A percentile compares a stretch with the other conserved stretches of the same genome.
Evolutionary conservation across 495 filamentous ascomycete species (phyloP).

Genomic region (Penicillium paradoxum): DNA sequence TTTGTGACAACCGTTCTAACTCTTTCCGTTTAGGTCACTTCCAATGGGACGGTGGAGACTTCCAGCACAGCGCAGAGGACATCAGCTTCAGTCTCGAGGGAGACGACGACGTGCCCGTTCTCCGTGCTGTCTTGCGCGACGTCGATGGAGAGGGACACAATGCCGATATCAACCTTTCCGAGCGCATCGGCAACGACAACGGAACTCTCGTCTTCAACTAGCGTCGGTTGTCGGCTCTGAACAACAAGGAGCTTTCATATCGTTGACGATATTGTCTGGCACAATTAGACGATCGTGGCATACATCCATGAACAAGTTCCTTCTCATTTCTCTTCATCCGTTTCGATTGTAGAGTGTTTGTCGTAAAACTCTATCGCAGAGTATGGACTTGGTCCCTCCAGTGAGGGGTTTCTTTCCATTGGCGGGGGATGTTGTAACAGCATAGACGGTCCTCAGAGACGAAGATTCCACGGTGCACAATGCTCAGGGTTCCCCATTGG

Average conservation of each 20-base stretch:
- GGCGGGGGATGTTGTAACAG: no score
- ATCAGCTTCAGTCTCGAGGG: conserved; percentile 40
- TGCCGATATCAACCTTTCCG: conserved; percentile 40
- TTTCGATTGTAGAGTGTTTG: no score
- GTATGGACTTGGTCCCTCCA: no score
- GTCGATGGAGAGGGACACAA: conserved; percentile 18
- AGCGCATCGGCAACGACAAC: conserved; percentile 38
- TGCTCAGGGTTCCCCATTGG: no score
- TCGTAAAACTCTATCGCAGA: no score
- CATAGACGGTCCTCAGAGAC: no score
- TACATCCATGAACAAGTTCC: not conserved
- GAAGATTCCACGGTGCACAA: no score
- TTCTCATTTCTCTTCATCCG: not conserved
- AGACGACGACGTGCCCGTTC: conserved; percentile 31
- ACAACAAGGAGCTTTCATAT: no score
- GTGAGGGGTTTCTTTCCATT: no score
- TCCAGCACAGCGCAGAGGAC: conserved; percentile 33
- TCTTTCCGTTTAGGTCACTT: conserved; percentile 31
- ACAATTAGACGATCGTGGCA: not conserved
- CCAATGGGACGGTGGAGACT: conserved; percentile 40
- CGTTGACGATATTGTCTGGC: not conserved
- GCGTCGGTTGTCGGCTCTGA: not conserved
- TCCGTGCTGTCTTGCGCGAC: conserved; percentile 30
- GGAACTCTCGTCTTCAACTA: conserved; percentile 29
- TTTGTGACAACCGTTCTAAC: not conserved